Evolutionary conservation across 805 yeast species (phyloP).

Genomic region (Martiniozyma abietophila): DNA sequence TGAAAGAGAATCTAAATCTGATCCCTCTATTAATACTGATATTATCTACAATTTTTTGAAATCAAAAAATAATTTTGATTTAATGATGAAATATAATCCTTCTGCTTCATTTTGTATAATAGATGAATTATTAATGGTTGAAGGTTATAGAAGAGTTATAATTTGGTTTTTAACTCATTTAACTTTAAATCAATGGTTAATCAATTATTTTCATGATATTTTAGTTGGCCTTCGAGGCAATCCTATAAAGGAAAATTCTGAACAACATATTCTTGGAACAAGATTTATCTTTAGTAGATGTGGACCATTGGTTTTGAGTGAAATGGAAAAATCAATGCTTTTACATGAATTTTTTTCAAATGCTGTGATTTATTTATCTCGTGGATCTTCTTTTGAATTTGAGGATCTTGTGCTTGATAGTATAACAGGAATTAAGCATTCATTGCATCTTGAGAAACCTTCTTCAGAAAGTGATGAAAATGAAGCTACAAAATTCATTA

Average conservation of each 20-base stretch:
- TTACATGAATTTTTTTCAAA: conserved; percentile 63
- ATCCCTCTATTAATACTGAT: conserved; percentile 37
- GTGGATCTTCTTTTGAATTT: conserved; percentile 22
- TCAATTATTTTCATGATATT: conserved; percentile 56
- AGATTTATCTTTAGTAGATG: conserved; percentile 41
- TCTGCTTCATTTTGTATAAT: conserved; percentile 44
- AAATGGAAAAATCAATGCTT: conserved; percentile 55
- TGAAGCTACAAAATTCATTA: conserved; percentile 22
- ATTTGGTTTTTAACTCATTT: conserved; percentile 64
- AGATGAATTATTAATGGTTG: conserved; percentile 65
- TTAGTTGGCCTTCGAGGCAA: conserved; percentile 49
- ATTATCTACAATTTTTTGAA: conserved; percentile 39
- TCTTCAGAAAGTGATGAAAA: conserved; percentile 2
- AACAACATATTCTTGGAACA: conserved; percentile 9
- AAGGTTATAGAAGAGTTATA: conserved; percentile 51
- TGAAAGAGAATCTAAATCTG: conserved; percentile 15
- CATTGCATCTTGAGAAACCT: neutral
- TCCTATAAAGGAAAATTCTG: conserved; percentile 5
- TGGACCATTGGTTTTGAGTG: conserved; percentile 45
- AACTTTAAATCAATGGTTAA: conserved; percentile 43
- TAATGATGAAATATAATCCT: conserved; percentile 39
- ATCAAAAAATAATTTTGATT: conserved; percentile 38
- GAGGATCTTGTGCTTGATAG: conserved; percentile 12
- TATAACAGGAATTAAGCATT: conserved; percentile 12
- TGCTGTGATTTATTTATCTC: conserved; percentile 35